Conservation (phyloP, 345 rosid species). For the Hibiscus syriacus region DNA sequence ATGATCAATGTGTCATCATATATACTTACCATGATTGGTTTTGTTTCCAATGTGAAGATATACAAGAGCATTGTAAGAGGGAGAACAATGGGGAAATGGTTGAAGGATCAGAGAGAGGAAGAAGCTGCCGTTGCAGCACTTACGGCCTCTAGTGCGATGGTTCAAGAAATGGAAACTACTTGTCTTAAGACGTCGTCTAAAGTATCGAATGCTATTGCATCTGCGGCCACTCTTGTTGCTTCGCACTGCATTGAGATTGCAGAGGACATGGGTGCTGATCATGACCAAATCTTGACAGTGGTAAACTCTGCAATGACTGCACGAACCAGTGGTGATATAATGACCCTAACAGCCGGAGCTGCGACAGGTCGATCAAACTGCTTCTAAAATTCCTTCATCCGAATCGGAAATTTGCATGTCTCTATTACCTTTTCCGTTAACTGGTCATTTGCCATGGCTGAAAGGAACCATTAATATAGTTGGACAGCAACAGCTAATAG, state of each 20-base stretch:
- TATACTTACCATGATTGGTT: no score
- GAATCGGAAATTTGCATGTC: no score
- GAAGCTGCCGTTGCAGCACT: conserved; percentile 77
- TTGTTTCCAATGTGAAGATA: conserved; percentile 29
- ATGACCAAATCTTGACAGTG: conserved; percentile 46
- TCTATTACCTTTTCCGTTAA: no score
- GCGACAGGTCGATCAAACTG: conserved; percentile 60
- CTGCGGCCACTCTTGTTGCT: no score
- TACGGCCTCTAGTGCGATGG: conserved; percentile 49
- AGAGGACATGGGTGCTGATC: no score
- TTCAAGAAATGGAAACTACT: conserved; percentile 24
- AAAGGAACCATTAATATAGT: no score
- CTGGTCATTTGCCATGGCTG: no score
- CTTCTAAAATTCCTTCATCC: no score
- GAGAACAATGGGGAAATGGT: conserved; percentile 75
- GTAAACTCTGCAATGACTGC: conserved; percentile 79
- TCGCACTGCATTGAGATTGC: no score
- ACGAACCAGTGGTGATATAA: conserved; percentile 67
- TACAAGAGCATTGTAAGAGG: conserved; percentile 68
- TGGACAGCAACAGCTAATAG: no score
- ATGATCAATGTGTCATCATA: background rate
- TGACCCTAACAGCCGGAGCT: conserved; percentile 94
- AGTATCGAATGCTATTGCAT: conserved; percentile 54
- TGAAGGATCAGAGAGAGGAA: conserved; percentile 85
- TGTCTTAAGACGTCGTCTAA: conserved; percentile 27